These are phyloP conservation scores for Lactarius indigo DNA, from an alignment of 768 basidiomycete species.

Conservation along the genomic window DNA sequence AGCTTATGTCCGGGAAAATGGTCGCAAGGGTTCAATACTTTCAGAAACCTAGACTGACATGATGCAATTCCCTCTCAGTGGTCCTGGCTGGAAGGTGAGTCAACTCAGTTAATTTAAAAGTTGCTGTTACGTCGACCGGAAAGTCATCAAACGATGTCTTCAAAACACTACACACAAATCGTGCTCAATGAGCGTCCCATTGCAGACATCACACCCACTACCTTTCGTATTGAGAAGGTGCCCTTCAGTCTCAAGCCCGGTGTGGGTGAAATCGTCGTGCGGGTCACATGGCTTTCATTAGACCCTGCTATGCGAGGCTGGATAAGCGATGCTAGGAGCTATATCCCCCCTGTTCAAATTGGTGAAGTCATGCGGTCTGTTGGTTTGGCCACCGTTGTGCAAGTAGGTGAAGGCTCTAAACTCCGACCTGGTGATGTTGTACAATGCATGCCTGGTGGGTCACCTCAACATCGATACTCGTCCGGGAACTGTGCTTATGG, in stretches of 20 bases:
- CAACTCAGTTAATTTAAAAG: not conserved
- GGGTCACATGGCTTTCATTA: constrained; percentile 72
- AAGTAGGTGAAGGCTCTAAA: constrained; percentile 48
- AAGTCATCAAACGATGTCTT: constrained; percentile 12
- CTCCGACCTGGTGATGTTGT: constrained; percentile 71
- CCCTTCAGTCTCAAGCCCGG: constrained; percentile 54
- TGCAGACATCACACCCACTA: constrained; percentile 63
- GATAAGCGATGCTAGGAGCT: constrained; percentile 68
- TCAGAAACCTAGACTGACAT: too few relatives aligned
- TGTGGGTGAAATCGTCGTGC: constrained; percentile 59
- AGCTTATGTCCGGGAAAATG: too few relatives aligned
- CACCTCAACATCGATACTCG: not conserved
- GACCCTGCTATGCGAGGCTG: constrained; percentile 91
- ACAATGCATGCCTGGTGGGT: constrained; percentile 58
- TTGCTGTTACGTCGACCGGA: not conserved
- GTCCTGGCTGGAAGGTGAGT: too few relatives aligned
- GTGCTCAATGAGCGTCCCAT: constrained; percentile 74
- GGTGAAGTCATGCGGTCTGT: constrained; percentile 63
- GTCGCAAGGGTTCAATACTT: too few relatives aligned
- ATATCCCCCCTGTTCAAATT: constrained; percentile 46
- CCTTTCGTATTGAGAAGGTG: constrained; percentile 61
- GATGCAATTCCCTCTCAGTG: not conserved
- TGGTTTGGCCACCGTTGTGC: constrained; percentile 64
- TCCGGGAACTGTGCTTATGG: not conserved
- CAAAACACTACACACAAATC: constrained; percentile 52